Conservation (phyloP, 1,284 basidiomycete genomes). For the Tilletia indica region DNA sequence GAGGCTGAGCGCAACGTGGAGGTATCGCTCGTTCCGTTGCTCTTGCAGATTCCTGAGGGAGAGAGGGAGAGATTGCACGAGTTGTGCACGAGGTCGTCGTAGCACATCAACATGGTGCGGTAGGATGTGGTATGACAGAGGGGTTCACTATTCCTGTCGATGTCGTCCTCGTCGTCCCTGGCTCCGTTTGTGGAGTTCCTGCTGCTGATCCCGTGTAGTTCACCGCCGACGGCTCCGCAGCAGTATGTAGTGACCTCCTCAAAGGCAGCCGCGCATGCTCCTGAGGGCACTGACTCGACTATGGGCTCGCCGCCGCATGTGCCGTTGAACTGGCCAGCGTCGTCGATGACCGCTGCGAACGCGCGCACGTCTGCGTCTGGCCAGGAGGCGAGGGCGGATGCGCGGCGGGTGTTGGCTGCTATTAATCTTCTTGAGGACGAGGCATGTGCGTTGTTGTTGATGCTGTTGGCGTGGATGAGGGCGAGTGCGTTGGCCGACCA, state of each 20-base stretch:
- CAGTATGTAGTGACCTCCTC: conserved; percentile 10
- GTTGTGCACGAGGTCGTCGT: conserved; percentile 17
- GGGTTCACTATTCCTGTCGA: not conserved
- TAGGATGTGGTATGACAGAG: not conserved
- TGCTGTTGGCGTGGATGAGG: not conserved
- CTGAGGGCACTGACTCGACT: conserved; percentile 7
- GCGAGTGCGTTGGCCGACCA: no score
- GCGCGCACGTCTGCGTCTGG: not conserved
- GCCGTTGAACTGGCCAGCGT: conserved; percentile 7
- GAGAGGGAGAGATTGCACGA: conserved; percentile 3
- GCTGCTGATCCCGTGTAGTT: not conserved
- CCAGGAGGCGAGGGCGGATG: conserved; percentile 1
- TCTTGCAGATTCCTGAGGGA: conserved; percentile 14
- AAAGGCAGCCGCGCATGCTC: conserved; percentile 11
- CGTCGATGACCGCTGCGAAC: conserved; percentile 12
- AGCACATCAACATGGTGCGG: conserved; percentile 17
- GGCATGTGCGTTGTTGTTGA: not conserved
- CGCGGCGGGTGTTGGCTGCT: conserved; percentile 5
- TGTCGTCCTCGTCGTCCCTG: not conserved
- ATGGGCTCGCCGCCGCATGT: conserved; percentile 2
- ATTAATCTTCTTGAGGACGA: not conserved
- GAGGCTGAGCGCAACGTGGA: not conserved
- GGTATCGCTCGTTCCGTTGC: conserved; percentile 10
- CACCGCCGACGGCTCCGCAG: conserved; percentile 15
- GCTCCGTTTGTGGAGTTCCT: not conserved